Evolutionary conservation across 106 monocot species (phyloP).

Genomic region (Agapanthus africanus): DNA sequence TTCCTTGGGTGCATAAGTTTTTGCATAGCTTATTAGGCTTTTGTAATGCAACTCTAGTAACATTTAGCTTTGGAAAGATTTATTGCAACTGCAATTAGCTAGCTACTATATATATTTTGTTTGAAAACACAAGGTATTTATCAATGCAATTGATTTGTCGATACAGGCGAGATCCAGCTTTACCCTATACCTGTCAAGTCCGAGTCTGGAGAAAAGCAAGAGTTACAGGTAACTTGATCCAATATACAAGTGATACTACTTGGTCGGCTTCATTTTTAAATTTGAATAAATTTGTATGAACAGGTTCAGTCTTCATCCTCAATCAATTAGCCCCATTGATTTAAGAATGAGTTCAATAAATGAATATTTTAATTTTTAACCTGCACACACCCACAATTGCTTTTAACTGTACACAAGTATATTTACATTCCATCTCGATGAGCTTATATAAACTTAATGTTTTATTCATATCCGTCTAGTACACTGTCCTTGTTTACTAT

Average conservation of each 20-base stretch:
- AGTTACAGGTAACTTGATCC: conserved; percentile 24
- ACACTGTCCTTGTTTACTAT: too few species aligned
- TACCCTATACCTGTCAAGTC: conserved; percentile 38
- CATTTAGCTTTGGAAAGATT: neutral
- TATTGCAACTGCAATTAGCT: neutral
- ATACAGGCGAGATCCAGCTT: conserved; percentile 28
- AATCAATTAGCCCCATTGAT: neutral
- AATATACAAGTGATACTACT: too few species aligned
- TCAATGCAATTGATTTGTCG: neutral
- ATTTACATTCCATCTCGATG: neutral
- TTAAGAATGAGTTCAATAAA: neutral
- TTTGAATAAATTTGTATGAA: neutral
- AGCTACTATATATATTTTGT: neutral
- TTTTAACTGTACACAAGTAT: neutral
- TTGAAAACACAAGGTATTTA: too few species aligned
- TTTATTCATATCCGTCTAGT: too few species aligned
- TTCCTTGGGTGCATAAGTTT: too few species aligned
- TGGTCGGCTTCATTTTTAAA: neutral
- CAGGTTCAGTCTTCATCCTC: neutral
- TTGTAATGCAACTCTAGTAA: neutral
- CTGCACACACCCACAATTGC: neutral
- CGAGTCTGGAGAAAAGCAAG: conserved; percentile 29
- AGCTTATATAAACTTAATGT: too few species aligned
- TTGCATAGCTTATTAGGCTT: neutral
- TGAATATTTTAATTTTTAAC: neutral